A percentile compares a stretch with the other conserved stretches of the same genome.
These are phyloP conservation scores for Flaveria bidentis DNA, from an alignment of 129 eudicot genomes.

Conservation along the genomic window DNA sequence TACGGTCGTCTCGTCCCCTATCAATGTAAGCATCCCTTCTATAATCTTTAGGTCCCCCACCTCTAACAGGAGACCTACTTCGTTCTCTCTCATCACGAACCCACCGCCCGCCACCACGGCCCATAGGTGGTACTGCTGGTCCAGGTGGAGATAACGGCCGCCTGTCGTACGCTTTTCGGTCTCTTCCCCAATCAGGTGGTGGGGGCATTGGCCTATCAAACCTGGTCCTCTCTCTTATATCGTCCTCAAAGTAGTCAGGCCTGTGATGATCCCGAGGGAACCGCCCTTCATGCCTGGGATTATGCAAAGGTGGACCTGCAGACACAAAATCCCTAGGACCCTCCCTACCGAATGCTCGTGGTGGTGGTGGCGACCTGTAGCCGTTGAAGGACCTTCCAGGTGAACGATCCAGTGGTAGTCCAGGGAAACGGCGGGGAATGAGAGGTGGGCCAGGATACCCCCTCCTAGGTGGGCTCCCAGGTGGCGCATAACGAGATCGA, in stretches of 20 bases:
- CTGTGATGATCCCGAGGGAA: slow-evolving; percentile 55
- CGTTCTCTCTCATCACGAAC: slow-evolving; percentile 53
- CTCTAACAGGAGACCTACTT: slow-evolving; percentile 71
- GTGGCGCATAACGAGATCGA: slow-evolving; percentile 62
- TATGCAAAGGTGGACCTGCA: slow-evolving; percentile 46
- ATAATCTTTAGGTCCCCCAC: slow-evolving; percentile 48
- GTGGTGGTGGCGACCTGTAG: slow-evolving; percentile 88
- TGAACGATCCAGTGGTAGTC: slow-evolving; percentile 58
- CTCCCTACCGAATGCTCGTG: slow-evolving; percentile 68
- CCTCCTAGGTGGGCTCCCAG: slow-evolving; percentile 68
- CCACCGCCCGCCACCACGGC: slow-evolving; percentile 55
- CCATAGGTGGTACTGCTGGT: slow-evolving; percentile 38
- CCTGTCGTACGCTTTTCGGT: slow-evolving; percentile 63
- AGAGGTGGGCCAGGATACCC: slow-evolving; percentile 69
- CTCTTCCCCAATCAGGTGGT: slow-evolving; percentile 60
- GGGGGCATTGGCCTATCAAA: slow-evolving; percentile 56
- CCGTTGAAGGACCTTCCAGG: slow-evolving; percentile 68
- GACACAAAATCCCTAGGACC: slow-evolving; percentile 67
- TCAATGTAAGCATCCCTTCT: slow-evolving; percentile 65
- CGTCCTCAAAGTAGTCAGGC: slow-evolving; percentile 61
- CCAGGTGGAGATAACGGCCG: slow-evolving; percentile 56
- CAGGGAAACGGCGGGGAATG: slow-evolving; percentile 56
- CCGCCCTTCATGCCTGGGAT: slow-evolving; percentile 69
- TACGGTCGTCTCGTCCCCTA: slow-evolving; percentile 72
- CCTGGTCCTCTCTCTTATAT: slow-evolving; percentile 59